These are phyloP conservation scores for Fragilariopsis cylindrus DNA, from an alignment of 108 stramenopile species.

Conservation along the genomic window DNA sequence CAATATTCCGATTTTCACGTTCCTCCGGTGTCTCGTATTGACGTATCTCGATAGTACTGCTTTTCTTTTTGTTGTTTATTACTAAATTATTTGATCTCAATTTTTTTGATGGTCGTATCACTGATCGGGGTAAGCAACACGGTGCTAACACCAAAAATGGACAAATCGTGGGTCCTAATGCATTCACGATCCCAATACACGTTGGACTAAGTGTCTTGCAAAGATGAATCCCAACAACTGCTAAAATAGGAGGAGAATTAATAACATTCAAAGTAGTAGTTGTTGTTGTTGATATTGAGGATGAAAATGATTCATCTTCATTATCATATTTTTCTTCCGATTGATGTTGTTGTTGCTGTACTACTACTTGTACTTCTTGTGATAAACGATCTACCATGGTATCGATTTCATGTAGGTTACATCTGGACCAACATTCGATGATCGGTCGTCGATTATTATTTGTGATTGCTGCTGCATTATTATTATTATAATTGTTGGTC, in stretches of 20 bases:
- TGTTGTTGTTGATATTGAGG: no score
- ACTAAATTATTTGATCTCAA: constrained; percentile 13
- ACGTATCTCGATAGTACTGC: constrained; percentile 1
- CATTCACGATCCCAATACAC: constrained; percentile 40
- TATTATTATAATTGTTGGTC: constrained; percentile 27
- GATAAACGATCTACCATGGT: constrained; percentile 29
- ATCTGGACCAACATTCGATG: constrained; percentile 40
- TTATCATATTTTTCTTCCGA: neutral
- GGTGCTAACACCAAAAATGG: constrained; percentile 43
- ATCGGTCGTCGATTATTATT: neutral
- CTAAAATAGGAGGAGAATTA: constrained; percentile 3
- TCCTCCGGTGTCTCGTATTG: neutral
- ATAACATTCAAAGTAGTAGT: neutral
- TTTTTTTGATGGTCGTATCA: constrained; percentile 15
- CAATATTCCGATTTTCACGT: neutral
- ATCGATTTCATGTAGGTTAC: constrained; percentile 50
- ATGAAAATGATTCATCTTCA: no score
- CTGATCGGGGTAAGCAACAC: constrained; percentile 46
- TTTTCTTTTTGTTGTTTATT: neutral
- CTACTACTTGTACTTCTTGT: neutral
- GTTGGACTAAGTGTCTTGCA: constrained; percentile 47
- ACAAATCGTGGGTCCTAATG: constrained; percentile 36
- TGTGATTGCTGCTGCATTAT: neutral
- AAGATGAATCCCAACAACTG: constrained; percentile 48
- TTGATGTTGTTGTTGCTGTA: neutral